Evolutionary conservation across 371 early-diverging fungal species (phyloP).

Genomic region (Capillidium rhysosporum): DNA sequence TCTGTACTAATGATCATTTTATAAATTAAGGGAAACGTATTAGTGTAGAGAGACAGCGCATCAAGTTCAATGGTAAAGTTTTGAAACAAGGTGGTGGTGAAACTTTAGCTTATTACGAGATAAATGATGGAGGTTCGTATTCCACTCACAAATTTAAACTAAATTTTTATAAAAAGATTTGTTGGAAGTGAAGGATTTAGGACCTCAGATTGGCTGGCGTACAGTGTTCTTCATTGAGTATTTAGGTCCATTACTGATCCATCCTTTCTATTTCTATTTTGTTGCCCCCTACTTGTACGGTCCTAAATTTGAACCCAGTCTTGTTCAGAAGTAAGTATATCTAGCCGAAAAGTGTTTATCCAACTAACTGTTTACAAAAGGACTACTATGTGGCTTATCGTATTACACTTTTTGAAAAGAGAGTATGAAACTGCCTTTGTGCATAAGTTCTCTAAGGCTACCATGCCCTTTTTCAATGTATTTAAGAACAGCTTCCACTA

Average conservation of each 20-base stretch:
- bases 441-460: slow-evolving; percentile 82
- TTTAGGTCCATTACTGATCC: slow-evolving; percentile 72
- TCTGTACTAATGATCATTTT: too few relatives aligned
- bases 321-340: slow-evolving; percentile 30
- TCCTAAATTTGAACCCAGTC: slow-evolving; percentile 31
- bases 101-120: background rate
- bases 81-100: background rate
- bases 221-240: slow-evolving; percentile 91
- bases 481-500: slow-evolving; percentile 94
- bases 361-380: slow-evolving; percentile 11
- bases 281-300: slow-evolving; percentile 39
- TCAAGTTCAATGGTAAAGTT: background rate
- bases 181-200: slow-evolving; percentile 47
- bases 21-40: too few relatives aligned
- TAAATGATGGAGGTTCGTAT: background rate
- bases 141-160: background rate
- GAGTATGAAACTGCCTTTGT: slow-evolving; percentile 86
- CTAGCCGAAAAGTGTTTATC: background rate
- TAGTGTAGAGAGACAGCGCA: background rate
- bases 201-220: slow-evolving; percentile 87
- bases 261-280: slow-evolving; percentile 64
- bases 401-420: slow-evolving; percentile 81
- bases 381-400: slow-evolving; percentile 35
- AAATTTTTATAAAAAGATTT: slow-evolving; percentile 15
- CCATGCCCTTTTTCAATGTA: slow-evolving; percentile 84